A percentile compares a stretch with the other conserved stretches of the same genome.
These are phyloP conservation scores for Madurella fahalii DNA, from an alignment of 2,329 filamentous ascomycete genomes.

Conservation along the genomic window DNA sequence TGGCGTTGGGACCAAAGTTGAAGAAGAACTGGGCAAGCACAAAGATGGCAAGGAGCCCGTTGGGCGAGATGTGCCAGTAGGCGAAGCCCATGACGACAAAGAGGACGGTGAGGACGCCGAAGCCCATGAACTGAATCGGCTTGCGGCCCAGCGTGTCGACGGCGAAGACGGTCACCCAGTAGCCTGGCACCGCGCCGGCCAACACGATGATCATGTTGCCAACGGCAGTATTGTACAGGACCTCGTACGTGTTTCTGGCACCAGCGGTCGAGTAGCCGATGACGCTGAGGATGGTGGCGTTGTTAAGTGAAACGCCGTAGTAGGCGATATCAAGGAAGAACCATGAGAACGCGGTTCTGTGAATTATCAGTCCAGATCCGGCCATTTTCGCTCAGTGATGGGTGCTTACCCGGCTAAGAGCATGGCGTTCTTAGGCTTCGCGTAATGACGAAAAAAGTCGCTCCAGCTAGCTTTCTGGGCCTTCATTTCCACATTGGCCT, in stretches of 20 bases:
- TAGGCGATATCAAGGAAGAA: slow-evolving; percentile 65
- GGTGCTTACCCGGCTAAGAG: slow-evolving; percentile 41
- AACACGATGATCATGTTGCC: slow-evolving; percentile 77
- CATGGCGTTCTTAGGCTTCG: slow-evolving; percentile 65
- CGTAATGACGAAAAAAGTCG: slow-evolving; percentile 70
- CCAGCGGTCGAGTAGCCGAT: slow-evolving; percentile 64
- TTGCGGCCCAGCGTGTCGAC: slow-evolving; percentile 72
- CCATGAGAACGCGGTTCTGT: slow-evolving; percentile 79
- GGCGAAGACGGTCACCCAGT: slow-evolving; percentile 71
- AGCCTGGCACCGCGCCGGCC: slow-evolving; percentile 74
- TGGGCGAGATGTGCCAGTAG: slow-evolving; percentile 49
- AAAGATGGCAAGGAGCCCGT: slow-evolving; percentile 53
- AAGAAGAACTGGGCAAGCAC: slow-evolving; percentile 57
- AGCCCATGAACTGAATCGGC: slow-evolving; percentile 67
- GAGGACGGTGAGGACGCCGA: slow-evolving; percentile 56
- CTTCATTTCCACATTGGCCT: slow-evolving; percentile 51
- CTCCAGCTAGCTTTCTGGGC: slow-evolving; percentile 66
- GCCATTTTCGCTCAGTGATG: neutral
- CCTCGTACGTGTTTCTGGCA: slow-evolving; percentile 58
- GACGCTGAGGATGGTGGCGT: slow-evolving; percentile 63
- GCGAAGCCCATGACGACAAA: slow-evolving; percentile 62
- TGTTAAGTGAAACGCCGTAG: slow-evolving; percentile 71
- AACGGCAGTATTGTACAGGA: slow-evolving; percentile 68
- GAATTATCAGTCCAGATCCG: slow-evolving; percentile 37
- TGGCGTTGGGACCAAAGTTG: slow-evolving; percentile 56